Conservation (phyloP, 2,329 filamentous ascomycete genomes). For the Exophiala sideris region DNA sequence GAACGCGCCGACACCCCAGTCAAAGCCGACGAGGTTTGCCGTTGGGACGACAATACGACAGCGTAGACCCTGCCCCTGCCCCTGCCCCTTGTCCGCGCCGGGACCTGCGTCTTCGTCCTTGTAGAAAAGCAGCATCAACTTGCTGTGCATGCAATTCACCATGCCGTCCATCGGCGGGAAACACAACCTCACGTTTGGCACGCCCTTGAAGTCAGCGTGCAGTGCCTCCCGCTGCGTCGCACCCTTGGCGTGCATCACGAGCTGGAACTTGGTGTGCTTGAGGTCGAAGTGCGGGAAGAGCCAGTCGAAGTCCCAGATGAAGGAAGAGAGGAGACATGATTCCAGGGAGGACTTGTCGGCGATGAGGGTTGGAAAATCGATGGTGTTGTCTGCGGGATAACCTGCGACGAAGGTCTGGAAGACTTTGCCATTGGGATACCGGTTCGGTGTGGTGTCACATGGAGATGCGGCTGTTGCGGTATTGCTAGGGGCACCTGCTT, state of each 20-base stretch:
- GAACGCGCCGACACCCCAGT: slow-evolving; percentile 79
- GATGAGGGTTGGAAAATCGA: slow-evolving; percentile 62
- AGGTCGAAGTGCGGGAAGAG: slow-evolving; percentile 67
- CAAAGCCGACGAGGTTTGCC: slow-evolving; percentile 78
- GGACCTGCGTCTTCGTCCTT: not conserved
- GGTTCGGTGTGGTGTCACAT: slow-evolving; percentile 3
- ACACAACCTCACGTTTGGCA: slow-evolving; percentile 61
- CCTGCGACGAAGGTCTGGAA: slow-evolving; percentile 77
- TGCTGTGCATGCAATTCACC: slow-evolving; percentile 83
- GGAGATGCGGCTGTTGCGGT: not conserved
- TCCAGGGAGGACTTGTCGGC: slow-evolving; percentile 77
- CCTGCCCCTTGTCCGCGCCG: not conserved
- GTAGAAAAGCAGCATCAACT: slow-evolving; percentile 86
- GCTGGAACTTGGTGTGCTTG: slow-evolving; percentile 58
- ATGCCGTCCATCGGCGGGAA: slow-evolving; percentile 77
- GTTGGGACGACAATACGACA: slow-evolving; percentile 75
- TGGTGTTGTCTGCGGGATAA: slow-evolving; percentile 48
- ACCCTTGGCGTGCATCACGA: slow-evolving; percentile 60
- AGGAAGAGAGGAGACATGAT: slow-evolving; percentile 80
- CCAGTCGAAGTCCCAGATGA: slow-evolving; percentile 81
- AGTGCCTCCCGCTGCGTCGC: slow-evolving; percentile 41
- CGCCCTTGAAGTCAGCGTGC: slow-evolving; percentile 38
- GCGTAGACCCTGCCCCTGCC: slow-evolving; percentile 5
- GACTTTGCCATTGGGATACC: slow-evolving; percentile 61
- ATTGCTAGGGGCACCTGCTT: slow-evolving; percentile 27